These are phyloP conservation scores for Psilocybe sp. DNA, from an alignment of 768 basidiomycete genomes.

Conservation along the genomic window DNA sequence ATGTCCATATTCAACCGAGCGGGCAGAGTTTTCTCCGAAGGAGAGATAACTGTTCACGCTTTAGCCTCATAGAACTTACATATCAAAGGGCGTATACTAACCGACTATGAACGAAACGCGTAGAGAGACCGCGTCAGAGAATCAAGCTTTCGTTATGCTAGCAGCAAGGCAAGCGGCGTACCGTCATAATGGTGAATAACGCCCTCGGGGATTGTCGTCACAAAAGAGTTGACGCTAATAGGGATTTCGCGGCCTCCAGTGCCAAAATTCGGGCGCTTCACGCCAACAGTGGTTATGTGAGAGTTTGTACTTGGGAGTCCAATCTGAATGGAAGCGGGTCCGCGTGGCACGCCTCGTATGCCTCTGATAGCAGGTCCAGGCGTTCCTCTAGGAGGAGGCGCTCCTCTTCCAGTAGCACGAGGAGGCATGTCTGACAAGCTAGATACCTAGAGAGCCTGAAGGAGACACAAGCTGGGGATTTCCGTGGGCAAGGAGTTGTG, in stretches of 20 bases:
- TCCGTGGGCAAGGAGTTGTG: background rate
- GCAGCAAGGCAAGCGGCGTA: slow-evolving; percentile 28
- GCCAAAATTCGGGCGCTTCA: slow-evolving; percentile 65
- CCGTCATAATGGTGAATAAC: slow-evolving; percentile 81
- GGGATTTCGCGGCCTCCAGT: slow-evolving; percentile 42
- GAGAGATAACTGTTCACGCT: slow-evolving; percentile 49
- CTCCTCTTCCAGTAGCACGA: slow-evolving; percentile 25
- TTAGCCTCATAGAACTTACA: background rate
- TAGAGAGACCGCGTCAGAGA: too few species aligned
- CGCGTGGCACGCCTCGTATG: slow-evolving; percentile 29
- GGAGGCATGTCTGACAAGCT: slow-evolving; percentile 36
- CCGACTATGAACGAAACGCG: slow-evolving; percentile 32
- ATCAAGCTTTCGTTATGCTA: slow-evolving; percentile 7
- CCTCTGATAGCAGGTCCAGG: slow-evolving; percentile 26
- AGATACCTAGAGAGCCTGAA: background rate
- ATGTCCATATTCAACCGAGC: slow-evolving; percentile 68
- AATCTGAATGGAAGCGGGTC: slow-evolving; percentile 20
- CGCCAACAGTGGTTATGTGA: slow-evolving; percentile 57
- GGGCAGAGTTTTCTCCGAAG: slow-evolving; percentile 68
- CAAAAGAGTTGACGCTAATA: slow-evolving; percentile 62
- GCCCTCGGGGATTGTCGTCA: slow-evolving; percentile 53
- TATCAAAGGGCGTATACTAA: slow-evolving; percentile 25
- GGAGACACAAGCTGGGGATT: background rate
- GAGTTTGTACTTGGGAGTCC: slow-evolving; percentile 26
- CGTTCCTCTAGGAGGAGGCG: slow-evolving; percentile 20